Percentiles rank a stretch among this genome's conserved stretches.
These are phyloP conservation scores for Nothopassalora personata DNA, from an alignment of 2,329 filamentous ascomycete genomes.

Conservation along the genomic window DNA sequence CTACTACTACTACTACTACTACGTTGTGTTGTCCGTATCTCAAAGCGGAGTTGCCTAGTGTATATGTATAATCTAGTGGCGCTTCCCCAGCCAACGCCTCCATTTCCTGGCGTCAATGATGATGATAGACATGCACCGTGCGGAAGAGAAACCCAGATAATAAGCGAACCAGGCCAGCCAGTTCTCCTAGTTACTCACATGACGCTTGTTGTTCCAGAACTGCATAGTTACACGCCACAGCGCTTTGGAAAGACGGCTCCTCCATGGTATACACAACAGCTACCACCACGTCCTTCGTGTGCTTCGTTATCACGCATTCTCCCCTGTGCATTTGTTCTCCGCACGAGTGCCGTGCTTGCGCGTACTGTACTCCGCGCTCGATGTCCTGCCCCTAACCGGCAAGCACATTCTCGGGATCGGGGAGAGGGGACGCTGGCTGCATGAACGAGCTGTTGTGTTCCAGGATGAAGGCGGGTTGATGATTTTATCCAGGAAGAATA, in stretches of 20 bases:
- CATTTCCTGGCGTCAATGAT: too few species aligned
- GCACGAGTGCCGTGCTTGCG: background rate
- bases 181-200: too few species aligned
- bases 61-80: too few species aligned
- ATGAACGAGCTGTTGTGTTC: conserved; percentile 12
- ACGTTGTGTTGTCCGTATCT: too few species aligned
- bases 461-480: conserved; percentile 26
- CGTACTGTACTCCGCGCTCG: background rate
- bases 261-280: background rate
- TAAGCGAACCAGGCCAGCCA: background rate
- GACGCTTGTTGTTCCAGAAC: background rate
- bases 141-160: background rate
- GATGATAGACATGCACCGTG: too few species aligned
- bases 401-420: background rate
- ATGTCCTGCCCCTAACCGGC: background rate
- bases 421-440: conserved; percentile 1
- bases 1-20: too few species aligned
- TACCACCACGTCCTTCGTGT: background rate
- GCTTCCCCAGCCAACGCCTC: too few species aligned
- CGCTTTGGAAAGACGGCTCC: background rate
- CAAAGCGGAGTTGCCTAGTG: too few species aligned
- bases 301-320: background rate
- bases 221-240: background rate
- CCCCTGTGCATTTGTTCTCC: background rate
- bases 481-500: background rate